These are phyloP conservation scores for Rhizophagus prolifer DNA, from an alignment of 192 early-diverging fungal species.

Conservation along the genomic window DNA sequence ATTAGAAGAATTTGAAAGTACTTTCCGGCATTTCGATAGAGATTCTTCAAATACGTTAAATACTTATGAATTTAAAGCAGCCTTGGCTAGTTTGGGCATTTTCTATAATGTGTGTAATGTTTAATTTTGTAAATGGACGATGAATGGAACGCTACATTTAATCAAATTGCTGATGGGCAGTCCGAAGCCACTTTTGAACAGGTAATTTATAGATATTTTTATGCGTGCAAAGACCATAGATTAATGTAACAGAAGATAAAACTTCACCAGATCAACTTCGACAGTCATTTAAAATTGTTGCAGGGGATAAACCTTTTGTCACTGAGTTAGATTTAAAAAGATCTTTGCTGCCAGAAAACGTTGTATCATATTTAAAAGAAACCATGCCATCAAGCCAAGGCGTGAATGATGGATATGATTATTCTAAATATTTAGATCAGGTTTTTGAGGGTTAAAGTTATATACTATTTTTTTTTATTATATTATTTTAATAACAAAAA, in stretches of 20 bases:
- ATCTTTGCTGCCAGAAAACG: constrained; percentile 70
- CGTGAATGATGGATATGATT: constrained; percentile 73
- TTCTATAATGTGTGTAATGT: constrained; percentile 36
- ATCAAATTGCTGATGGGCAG: constrained; percentile 56
- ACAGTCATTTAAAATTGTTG: constrained; percentile 83
- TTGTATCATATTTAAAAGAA: constrained; percentile 73
- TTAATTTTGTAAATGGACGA: constrained; percentile 47
- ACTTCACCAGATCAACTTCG: constrained; percentile 83
- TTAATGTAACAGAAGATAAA: constrained; percentile 86
- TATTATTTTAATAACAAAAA: too few species aligned
- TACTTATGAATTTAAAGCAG: constrained; percentile 81
- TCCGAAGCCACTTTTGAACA: constrained; percentile 81
- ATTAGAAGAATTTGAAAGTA: constrained; percentile 87
- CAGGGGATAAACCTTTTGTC: constrained; percentile 82
- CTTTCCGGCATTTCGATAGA: constrained; percentile 91
- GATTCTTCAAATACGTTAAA: constrained; percentile 79
- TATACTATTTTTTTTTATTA: background rate
- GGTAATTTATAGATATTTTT: constrained; percentile 35
- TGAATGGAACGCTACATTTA: constrained; percentile 70
- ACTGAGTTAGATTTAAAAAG: constrained; percentile 82
- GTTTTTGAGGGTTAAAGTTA: constrained; percentile 48
- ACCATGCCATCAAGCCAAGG: constrained; percentile 64
- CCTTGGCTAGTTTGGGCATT: constrained; percentile 76
- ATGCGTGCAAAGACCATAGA: constrained; percentile 28
- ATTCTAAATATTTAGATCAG: constrained; percentile 64